Evolutionary conservation across 306 rosid species (phyloP).

Genomic region (Inga leiocalycina): DNA sequence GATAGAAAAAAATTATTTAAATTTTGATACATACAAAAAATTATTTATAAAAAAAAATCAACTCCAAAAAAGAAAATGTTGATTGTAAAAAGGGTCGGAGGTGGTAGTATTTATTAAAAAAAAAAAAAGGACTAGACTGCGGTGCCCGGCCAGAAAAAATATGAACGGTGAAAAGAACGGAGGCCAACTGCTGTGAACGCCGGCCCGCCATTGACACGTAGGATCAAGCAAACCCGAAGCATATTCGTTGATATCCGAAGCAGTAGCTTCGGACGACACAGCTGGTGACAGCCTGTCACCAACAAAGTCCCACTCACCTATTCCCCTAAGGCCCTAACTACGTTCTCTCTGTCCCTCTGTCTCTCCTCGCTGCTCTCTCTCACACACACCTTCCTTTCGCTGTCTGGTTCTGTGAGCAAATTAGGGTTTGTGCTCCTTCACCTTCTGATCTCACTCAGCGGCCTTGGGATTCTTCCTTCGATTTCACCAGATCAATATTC

Average conservation of each 20-base stretch:
- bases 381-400: background rate
- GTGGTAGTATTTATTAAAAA: too few species aligned
- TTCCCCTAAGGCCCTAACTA: slow-evolving; percentile 62
- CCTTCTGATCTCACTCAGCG: slow-evolving; percentile 36
- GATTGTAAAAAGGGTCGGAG: too few species aligned
- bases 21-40: too few species aligned
- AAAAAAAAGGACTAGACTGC: background rate
- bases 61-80: too few species aligned
- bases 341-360: slow-evolving; percentile 39
- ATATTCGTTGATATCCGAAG: slow-evolving; percentile 43
- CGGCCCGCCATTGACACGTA: slow-evolving; percentile 74
- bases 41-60: too few species aligned
- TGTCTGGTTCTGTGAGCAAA: slow-evolving; percentile 12
- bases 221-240: slow-evolving; percentile 56
- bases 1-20: too few species aligned
- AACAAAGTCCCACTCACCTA: slow-evolving; percentile 98
- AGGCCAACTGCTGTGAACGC: slow-evolving; percentile 43
- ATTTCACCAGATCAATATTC: slow-evolving; percentile 64
- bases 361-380: slow-evolving; percentile 1
- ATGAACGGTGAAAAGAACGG: background rate
- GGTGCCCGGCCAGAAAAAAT: background rate
- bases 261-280: slow-evolving; percentile 70
- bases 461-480: slow-evolving; percentile 3
- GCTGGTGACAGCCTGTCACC: slow-evolving; percentile 99
- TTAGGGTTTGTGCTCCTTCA: slow-evolving; percentile 58